Evolutionary conservation across 805 yeast species (phyloP).

Genomic region (Sugiyamaella americana): DNA sequence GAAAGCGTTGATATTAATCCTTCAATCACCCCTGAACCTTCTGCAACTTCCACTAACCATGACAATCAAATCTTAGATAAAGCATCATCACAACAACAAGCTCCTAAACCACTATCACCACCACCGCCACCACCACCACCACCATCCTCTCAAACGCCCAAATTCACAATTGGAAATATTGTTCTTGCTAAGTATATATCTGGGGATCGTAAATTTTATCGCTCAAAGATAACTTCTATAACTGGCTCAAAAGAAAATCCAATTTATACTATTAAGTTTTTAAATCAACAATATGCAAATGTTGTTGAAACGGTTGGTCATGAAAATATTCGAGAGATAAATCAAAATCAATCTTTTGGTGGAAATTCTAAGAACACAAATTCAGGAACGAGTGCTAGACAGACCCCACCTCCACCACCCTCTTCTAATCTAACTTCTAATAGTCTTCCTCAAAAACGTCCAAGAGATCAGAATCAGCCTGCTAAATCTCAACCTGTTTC

Average conservation of each 20-base stretch:
- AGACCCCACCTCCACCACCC: neutral
- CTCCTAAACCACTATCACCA: neutral
- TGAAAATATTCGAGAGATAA: constrained; percentile 7
- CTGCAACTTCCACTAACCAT: constrained; percentile 1
- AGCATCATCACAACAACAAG: neutral
- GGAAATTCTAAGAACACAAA: neutral
- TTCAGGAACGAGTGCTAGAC: neutral
- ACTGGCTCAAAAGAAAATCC: constrained; percentile 26
- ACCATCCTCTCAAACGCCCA: neutral
- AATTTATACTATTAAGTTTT: constrained; percentile 25
- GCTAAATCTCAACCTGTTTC: constrained; percentile 9
- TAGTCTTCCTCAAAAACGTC: neutral
- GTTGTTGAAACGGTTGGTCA: constrained; percentile 23
- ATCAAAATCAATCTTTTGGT: neutral
- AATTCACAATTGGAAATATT: constrained; percentile 18
- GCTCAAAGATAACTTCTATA: constrained; percentile 24
- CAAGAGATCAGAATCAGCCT: neutral
- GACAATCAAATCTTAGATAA: neutral
- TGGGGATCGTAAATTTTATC: constrained; percentile 26
- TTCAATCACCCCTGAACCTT: constrained; percentile 1
- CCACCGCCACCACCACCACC: constrained; percentile 2
- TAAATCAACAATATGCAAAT: constrained; percentile 10
- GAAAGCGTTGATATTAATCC: neutral
- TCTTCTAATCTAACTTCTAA: neutral
- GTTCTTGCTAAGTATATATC: constrained; percentile 27